Base-by-base conservation (phyloP, 345 rosid genomes). In the Erodium maritimum region DNA sequence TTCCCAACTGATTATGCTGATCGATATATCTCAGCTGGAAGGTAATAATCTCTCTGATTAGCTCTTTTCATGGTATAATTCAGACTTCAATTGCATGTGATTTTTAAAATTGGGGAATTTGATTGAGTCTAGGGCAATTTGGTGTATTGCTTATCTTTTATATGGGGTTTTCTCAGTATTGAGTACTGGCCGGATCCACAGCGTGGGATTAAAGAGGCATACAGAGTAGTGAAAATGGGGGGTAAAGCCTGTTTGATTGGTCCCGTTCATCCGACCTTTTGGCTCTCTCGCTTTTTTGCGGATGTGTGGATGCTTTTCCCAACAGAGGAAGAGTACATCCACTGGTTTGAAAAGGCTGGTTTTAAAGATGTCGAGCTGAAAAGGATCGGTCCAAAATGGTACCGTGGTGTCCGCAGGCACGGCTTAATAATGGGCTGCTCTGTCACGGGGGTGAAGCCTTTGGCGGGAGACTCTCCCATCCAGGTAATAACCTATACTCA, bases 161-260 rank as follows among this genome's bases (percentile, higher is more conserved):
- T 10, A 22, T 63, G 61, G n/a, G 48, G 57, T 58, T 52, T 51
- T 70, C 45, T 65, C 79, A 93, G 99, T 70, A 93, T 93, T 18
- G 99, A 93, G 84, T 93, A 93, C 75, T 93, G 99, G 99, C 99
- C 99, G 20, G 97, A 93, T 64, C 99, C 97, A 3, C 97, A 87
- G 72, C 83, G 99, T 21, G 99, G 99, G 29, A 89, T 93, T 57
- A 87, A 64, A 71, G 99, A 89, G 79, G 99, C 97, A 19, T 93
- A 93, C 75, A 83, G 99, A 57, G 96, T 93, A 29, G 68, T 93
- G 81, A 93, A 89, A 69, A 76, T 79, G 21, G 96, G 96, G 58
- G 97, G 96, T 11, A 89, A 89, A 66, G 97, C 96, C 29, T 93
- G 97, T 64, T 0, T 93, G 52, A 93, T 93, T 25, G 99, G 99